Conservation (phyloP, 2,329 filamentous ascomycete genomes). For the Nannizziopsis barbatae region DNA sequence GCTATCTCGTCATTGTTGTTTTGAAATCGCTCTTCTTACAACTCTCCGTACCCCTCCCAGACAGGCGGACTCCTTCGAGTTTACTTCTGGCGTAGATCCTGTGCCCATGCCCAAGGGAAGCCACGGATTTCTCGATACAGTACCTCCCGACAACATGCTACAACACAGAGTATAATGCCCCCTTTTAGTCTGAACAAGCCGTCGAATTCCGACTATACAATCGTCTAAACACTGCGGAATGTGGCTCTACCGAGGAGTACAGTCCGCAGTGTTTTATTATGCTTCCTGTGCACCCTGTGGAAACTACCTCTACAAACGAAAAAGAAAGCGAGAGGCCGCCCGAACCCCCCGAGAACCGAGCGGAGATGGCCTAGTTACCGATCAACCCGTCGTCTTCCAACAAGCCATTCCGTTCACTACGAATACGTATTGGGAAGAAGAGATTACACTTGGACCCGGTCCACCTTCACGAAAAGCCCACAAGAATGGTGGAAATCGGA, state of each 20-base stretch:
- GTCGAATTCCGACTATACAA: conserved; percentile 1
- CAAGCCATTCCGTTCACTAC: conserved; percentile 72
- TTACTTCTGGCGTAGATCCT: background rate
- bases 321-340: conserved; percentile 59
- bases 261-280: conserved; percentile 43
- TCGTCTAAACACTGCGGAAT: conserved; percentile 18
- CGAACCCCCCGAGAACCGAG: conserved; percentile 55
- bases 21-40: background rate
- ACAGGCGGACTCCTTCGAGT: background rate
- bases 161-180: background rate
- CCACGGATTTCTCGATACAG: background rate
- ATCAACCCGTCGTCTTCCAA: conserved; percentile 62
- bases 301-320: conserved; percentile 56
- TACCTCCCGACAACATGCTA: background rate
- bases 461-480: conserved; percentile 51
- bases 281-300: conserved; percentile 49
- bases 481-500: conserved; percentile 47
- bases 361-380: conserved; percentile 45
- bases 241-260: conserved; percentile 41
- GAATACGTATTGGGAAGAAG: conserved; percentile 79
- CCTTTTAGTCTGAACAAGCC: background rate
- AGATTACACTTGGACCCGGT: conserved; percentile 70
- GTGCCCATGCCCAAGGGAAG: conserved; percentile 1
- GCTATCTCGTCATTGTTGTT: background rate
- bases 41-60: background rate